Conservation (phyloP, 2,329 filamentous ascomycete genomes). For the Scytalidium lignicola region DNA sequence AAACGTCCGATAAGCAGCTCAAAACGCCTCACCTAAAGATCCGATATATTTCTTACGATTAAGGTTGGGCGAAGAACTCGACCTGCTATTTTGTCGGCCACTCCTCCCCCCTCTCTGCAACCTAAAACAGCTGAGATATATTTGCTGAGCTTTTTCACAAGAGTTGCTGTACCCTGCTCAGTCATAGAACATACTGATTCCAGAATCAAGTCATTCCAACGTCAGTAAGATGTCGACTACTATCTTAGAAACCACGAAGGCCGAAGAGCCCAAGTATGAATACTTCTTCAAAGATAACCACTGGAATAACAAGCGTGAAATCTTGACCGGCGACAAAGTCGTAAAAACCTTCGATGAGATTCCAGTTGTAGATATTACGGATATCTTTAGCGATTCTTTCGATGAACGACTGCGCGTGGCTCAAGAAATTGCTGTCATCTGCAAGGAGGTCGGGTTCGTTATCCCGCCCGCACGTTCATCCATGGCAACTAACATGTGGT, state of each 20-base stretch:
- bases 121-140: not conserved
- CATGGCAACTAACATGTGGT: not conserved
- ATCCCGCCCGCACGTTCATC: not conserved
- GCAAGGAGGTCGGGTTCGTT: not conserved
- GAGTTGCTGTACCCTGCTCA: not conserved
- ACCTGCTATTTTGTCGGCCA: no score
- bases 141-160: not conserved
- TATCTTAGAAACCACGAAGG: not conserved
- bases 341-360: constrained; percentile 2
- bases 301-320: not conserved
- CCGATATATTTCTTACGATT: no score
- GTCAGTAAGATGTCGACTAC: not conserved
- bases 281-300: constrained; percentile 1
- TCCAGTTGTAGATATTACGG: constrained; percentile 1
- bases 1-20: no score
- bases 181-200: not conserved
- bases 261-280: constrained; percentile 3
- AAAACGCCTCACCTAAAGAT: no score
- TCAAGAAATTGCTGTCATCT: not conserved
- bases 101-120: no score
- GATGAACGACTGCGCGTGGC: not conserved
- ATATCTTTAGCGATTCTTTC: constrained; percentile 2
- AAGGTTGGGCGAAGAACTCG: no score
- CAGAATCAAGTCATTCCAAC: constrained; percentile 1
- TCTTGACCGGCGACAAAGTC: not conserved